These are phyloP conservation scores for Sclerotinia borealis DNA, from an alignment of 2,329 filamentous ascomycete species.

Conservation along the genomic window DNA sequence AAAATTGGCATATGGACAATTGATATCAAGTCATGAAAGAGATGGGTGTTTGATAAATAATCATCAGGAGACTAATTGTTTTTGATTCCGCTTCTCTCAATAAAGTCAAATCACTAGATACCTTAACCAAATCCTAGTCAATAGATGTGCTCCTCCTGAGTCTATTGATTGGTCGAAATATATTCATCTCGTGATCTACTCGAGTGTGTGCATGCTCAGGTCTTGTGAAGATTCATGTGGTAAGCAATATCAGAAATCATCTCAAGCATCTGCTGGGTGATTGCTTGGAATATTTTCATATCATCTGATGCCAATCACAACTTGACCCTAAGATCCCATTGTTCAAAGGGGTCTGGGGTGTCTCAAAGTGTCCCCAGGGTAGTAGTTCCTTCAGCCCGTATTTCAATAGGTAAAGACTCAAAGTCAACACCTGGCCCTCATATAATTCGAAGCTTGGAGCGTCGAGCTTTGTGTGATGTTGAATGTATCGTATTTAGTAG, in stretches of 20 bases:
- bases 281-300: background rate
- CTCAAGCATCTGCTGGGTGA: background rate
- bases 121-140: background rate
- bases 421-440: background rate
- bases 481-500: background rate
- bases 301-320: background rate
- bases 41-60: background rate
- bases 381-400: background rate
- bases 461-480: background rate
- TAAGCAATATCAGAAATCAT: background rate
- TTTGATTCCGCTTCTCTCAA: background rate
- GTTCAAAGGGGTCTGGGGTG: background rate
- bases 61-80: background rate
- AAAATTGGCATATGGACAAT: background rate
- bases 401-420: background rate
- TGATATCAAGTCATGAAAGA: background rate
- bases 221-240: background rate
- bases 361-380: background rate
- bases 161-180: background rate
- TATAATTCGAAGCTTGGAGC: background rate
- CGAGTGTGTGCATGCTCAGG: constrained; percentile 15
- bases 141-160: background rate
- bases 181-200: constrained; percentile 16
- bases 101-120: background rate
- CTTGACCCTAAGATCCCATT: background rate